phyloP scores from a whole-genome alignment of 352 stramenopile genomes.

The Plasmopara halstedii region DNA sequence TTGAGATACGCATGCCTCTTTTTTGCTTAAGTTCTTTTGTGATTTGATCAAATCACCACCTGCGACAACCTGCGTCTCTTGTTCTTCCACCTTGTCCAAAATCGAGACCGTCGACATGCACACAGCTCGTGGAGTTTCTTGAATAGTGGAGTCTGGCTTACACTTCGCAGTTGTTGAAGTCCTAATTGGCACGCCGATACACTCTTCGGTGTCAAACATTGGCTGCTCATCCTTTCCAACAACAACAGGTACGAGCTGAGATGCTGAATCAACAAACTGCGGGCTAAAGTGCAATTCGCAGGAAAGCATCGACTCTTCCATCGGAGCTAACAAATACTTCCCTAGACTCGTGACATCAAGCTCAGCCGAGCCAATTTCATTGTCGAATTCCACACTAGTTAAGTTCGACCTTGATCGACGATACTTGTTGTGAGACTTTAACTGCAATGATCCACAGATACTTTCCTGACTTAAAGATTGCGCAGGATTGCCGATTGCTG shows the following conservation, averaged over 20 bases:
- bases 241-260: conserved; percentile 9
- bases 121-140: not conserved
- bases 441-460: not conserved
- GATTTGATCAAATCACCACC: not conserved
- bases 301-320: conserved; percentile 20
- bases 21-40: conserved; percentile 18
- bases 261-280: conserved; percentile 32
- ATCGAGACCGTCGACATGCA: not conserved
- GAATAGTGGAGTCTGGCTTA: not conserved
- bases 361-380: conserved; percentile 9
- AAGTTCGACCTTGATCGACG: conserved; percentile 1
- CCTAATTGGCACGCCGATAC: not conserved
- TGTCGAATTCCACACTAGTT: conserved; percentile 12
- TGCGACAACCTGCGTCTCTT: not conserved
- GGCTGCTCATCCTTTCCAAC: not conserved
- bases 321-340: conserved; percentile 20
- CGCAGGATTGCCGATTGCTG: not conserved
- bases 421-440: not conserved
- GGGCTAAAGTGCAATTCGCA: conserved; percentile 53
- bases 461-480: not conserved
- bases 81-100: not conserved
- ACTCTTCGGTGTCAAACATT: conserved; percentile 1
- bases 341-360: conserved; percentile 1
- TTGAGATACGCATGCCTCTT: conserved; percentile 22
- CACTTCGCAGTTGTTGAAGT: conserved; percentile 5